A percentile compares a stretch with the other conserved stretches of the same genome.
These are phyloP conservation scores for Saccharum officinarum DNA, from an alignment of 176 grass and related monocot species.

Conservation along the genomic window DNA sequence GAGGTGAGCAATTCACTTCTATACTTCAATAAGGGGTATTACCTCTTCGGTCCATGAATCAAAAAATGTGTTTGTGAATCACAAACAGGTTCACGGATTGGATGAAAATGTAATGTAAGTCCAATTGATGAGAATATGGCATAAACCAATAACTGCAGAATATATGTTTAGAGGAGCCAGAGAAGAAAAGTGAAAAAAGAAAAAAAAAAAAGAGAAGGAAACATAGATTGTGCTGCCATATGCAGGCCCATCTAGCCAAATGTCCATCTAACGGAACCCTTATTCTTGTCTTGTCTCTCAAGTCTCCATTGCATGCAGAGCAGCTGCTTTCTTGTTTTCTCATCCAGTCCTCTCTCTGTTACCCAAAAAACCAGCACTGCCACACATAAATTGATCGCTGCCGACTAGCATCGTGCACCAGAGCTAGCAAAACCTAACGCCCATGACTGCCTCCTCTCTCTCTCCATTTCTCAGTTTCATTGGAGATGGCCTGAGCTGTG, in stretches of 20 bases:
- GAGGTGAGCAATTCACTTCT: background rate
- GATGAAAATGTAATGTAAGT: background rate
- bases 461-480: background rate
- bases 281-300: background rate
- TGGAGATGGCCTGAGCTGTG: background rate
- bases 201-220: background rate
- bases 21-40: background rate
- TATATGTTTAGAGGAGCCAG: background rate
- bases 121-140: background rate
- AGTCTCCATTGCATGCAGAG: background rate
- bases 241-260: background rate
- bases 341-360: background rate
- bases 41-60: background rate
- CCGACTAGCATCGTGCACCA: background rate
- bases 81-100: background rate
- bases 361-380: background rate
- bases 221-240: background rate
- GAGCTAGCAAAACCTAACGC: background rate
- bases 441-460: background rate
- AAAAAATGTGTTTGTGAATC: background rate
- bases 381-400: background rate
- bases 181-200: background rate
- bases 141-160: background rate
- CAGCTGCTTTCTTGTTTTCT: background rate
- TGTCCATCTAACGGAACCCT: background rate